Evolutionary conservation across 1,284 basidiomycete species (phyloP).

Genomic region (Boletus sp.): DNA sequence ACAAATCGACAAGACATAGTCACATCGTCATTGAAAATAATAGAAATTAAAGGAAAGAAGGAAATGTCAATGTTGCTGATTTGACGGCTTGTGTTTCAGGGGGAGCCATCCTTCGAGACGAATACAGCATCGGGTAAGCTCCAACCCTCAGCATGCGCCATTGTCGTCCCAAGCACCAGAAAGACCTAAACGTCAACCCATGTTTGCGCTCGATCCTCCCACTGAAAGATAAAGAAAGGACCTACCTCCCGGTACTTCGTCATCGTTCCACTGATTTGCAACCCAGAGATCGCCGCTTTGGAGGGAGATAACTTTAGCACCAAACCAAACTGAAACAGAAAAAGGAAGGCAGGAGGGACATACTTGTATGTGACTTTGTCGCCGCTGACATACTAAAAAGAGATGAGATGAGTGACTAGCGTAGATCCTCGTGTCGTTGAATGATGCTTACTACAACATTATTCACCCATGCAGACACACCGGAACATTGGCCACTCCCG

Average conservation of each 20-base stretch:
- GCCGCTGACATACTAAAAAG: not conserved
- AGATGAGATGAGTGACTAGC: not conserved
- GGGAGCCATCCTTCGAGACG: too few species aligned
- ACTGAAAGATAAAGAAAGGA: not conserved
- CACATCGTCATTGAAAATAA: too few species aligned
- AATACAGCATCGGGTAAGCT: too few species aligned
- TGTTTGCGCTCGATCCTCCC: not conserved
- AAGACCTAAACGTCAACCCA: not conserved
- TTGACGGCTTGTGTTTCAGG: too few species aligned
- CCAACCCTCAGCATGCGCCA: too few species aligned
- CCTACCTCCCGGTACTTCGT: constrained; percentile 1
- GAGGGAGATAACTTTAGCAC: not conserved
- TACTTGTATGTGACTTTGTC: not conserved
- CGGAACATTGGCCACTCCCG: not conserved
- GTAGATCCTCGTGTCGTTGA: not conserved
- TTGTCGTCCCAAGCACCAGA: not conserved
- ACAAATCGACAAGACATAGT: too few species aligned
- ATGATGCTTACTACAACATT: not conserved
- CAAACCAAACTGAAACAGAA: not conserved
- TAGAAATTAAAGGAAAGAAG: too few species aligned
- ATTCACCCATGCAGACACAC: constrained; percentile 1
- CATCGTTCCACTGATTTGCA: not conserved
- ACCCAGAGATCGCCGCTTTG: not conserved
- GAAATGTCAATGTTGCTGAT: too few species aligned
- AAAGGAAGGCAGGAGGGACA: not conserved